Conservation (phyloP, 192 early-diverging fungal species). For the Backusella macrospora region DNA sequence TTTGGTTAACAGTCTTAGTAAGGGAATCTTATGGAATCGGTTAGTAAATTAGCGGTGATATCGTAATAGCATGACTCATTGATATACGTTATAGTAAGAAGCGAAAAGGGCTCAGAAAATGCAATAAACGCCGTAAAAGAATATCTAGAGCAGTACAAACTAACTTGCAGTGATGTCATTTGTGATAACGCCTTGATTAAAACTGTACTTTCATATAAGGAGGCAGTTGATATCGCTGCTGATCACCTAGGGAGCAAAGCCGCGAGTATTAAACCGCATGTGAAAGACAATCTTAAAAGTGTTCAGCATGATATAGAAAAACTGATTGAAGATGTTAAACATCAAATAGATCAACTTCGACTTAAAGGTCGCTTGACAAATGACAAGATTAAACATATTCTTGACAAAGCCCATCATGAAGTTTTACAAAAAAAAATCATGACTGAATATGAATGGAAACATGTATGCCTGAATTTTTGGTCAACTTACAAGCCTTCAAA, state of each 20-base stretch:
- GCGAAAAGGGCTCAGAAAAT: not conserved
- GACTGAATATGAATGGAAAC: conserved; percentile 20
- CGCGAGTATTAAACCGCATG: not conserved
- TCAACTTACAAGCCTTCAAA: not conserved
- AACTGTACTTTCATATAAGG: conserved; percentile 4
- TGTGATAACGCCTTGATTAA: conserved; percentile 6
- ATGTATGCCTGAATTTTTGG: not conserved
- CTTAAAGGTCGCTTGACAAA: conserved; percentile 15
- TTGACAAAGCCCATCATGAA: not conserved
- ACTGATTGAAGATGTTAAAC: not conserved
- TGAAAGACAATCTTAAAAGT: conserved; percentile 4
- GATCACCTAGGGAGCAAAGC: not conserved
- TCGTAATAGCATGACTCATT: conserved; percentile 1
- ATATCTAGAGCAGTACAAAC: conserved; percentile 5
- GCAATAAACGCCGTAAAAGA: not conserved
- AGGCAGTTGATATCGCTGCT: not conserved
- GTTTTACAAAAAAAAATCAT: not conserved
- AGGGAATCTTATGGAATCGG: not conserved
- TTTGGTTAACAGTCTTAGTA: not conserved
- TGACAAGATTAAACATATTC: conserved; percentile 5
- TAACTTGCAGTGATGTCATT: not conserved
- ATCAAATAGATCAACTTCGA: conserved; percentile 7
- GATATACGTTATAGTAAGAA: conserved; percentile 1
- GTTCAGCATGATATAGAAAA: not conserved
- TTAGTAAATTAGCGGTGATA: not conserved